Conservation (phyloP, 768 basidiomycete genomes). For the Leccinum broughii region DNA sequence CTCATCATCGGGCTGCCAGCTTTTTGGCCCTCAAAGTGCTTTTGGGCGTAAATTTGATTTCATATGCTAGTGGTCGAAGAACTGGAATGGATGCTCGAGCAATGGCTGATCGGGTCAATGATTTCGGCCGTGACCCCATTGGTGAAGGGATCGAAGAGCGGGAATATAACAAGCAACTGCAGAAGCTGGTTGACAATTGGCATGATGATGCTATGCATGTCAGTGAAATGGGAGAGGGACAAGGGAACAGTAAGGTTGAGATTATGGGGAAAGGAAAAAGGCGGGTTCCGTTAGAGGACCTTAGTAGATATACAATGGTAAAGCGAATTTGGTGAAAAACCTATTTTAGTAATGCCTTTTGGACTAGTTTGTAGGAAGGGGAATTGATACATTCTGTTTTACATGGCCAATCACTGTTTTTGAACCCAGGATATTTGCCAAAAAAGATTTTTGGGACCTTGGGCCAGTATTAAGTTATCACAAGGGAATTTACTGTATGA, state of each 20-base stretch:
- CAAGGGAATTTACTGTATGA: too few species aligned
- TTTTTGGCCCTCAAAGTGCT: constrained; percentile 88
- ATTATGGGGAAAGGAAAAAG: constrained; percentile 37
- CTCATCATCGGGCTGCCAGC: constrained; percentile 38
- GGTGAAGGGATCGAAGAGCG: constrained; percentile 89
- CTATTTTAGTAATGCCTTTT: background rate
- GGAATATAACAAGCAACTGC: constrained; percentile 83
- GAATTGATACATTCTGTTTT: too few species aligned
- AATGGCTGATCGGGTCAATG: constrained; percentile 74
- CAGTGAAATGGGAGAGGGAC: constrained; percentile 79
- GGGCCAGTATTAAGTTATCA: too few species aligned
- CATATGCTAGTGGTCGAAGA: constrained; percentile 74
- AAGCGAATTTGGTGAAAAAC: constrained; percentile 73
- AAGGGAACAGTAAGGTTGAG: constrained; percentile 17
- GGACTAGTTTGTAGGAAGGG: too few species aligned
- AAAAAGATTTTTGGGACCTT: too few species aligned
- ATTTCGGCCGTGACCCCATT: constrained; percentile 88
- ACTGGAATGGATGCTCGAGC: constrained; percentile 78
- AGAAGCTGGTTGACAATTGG: constrained; percentile 64
- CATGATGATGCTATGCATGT: constrained; percentile 66
- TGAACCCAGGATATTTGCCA: too few species aligned
- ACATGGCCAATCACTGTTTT: too few species aligned
- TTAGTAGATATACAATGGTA: constrained; percentile 95
- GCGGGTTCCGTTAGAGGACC: constrained; percentile 77
- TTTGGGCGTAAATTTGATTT: constrained; percentile 85